These are phyloP conservation scores for Colletotrichum sp. DNA, from an alignment of 2,329 filamentous ascomycete species.

Conservation along the genomic window DNA sequence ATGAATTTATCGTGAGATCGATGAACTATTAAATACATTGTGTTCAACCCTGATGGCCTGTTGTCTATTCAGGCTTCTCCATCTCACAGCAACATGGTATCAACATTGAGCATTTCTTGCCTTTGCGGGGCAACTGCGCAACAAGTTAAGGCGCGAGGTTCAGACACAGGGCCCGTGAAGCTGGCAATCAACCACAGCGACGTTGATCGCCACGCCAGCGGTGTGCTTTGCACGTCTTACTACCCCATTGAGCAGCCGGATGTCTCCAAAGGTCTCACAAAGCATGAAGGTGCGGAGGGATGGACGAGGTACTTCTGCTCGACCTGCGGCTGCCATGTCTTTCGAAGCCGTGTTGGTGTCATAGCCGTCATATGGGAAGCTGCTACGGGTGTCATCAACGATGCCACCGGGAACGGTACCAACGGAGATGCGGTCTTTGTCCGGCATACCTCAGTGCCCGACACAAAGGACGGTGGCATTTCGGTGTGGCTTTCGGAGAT, in stretches of 20 bases:
- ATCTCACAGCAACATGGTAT: neutral
- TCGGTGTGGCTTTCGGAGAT: conserved; percentile 29
- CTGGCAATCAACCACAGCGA: conserved; percentile 37
- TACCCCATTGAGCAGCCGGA: conserved; percentile 27
- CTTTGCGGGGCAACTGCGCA: conserved; percentile 30
- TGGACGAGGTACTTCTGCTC: conserved; percentile 41
- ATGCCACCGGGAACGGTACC: neutral
- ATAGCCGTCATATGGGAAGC: conserved; percentile 32
- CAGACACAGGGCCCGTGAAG: neutral
- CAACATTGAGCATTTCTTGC: conserved; percentile 24
- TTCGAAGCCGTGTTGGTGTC: conserved; percentile 26
- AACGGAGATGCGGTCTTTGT: neutral
- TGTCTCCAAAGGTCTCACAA: conserved; percentile 13
- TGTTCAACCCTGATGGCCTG: neutral
- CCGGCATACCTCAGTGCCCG: conserved; percentile 27
- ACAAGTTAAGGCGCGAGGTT: conserved; percentile 8
- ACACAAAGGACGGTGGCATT: conserved; percentile 42
- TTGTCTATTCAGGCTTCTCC: neutral
- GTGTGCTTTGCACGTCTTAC: conserved; percentile 44
- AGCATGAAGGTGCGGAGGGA: neutral
- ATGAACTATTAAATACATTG: neutral
- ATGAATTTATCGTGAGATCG: neutral
- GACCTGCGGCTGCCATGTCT: conserved; percentile 47
- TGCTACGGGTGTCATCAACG: conserved; percentile 40
- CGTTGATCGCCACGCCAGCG: conserved; percentile 34